A percentile compares a stretch with the other conserved stretches of the same genome.
These are phyloP conservation scores for Leptographium lundbergii DNA, from an alignment of 2,329 filamentous ascomycete genomes.

Conservation along the genomic window DNA sequence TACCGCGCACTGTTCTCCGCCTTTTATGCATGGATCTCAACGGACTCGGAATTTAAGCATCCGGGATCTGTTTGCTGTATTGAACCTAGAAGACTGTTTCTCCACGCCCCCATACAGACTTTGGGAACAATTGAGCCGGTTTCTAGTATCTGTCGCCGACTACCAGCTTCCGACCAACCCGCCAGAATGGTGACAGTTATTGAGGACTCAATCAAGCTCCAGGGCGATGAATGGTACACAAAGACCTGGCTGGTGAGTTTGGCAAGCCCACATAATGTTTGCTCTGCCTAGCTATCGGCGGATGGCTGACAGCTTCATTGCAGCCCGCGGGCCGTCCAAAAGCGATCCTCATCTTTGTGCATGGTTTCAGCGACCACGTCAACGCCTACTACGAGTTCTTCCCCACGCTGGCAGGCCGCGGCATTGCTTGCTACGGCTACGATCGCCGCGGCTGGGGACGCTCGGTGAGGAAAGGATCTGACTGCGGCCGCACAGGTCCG, in stretches of 20 bases:
- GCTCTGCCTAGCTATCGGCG: not conserved
- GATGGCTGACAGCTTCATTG: not conserved
- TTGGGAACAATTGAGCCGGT: not conserved
- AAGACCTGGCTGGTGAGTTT: conserved; percentile 45
- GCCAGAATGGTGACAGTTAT: conserved; percentile 24
- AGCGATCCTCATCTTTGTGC: conserved; percentile 70
- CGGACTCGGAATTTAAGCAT: too few species aligned
- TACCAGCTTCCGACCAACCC: not conserved
- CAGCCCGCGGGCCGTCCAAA: not conserved
- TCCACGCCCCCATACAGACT: not conserved
- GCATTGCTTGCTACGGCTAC: conserved; percentile 65
- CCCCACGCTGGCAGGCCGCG: conserved; percentile 51
- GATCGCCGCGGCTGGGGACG: conserved; percentile 88
- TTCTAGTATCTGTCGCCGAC: not conserved
- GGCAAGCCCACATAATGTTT: not conserved
- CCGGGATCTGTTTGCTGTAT: not conserved
- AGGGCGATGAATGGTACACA: conserved; percentile 35
- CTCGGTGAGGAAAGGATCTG: conserved; percentile 45
- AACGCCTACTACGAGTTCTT: conserved; percentile 68
- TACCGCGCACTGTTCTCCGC: not conserved
- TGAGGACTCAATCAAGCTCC: conserved; percentile 38
- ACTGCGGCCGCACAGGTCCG: conserved; percentile 61
- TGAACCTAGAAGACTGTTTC: not conserved
- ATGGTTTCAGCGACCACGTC: conserved; percentile 83
- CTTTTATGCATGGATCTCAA: not conserved